phyloP scores from a whole-genome alignment of 2,329 filamentous ascomycete species.

The Neophaeococcomyces aloes region DNA sequence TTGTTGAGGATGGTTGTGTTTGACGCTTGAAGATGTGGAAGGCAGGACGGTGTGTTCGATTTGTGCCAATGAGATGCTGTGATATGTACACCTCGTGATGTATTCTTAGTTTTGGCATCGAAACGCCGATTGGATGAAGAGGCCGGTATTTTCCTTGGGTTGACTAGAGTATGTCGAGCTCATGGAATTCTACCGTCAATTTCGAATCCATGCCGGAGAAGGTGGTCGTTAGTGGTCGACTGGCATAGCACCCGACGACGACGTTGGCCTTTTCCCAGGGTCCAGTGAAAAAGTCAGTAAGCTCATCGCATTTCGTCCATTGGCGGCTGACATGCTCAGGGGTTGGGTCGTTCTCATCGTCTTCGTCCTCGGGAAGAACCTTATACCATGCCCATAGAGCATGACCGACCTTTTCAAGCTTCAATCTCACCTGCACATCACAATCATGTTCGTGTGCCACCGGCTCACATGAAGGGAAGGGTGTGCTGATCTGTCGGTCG shows the following conservation, averaged over 20 bases:
- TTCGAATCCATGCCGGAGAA: no score
- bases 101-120: no score
- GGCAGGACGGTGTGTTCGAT: no score
- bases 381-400: conserved; percentile 50
- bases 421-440: conserved; percentile 43
- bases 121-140: no score
- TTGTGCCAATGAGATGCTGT: no score
- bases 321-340: conserved; percentile 33
- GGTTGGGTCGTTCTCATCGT: neutral
- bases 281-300: conserved; percentile 53
- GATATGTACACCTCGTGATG: no score
- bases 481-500: conserved; percentile 46
- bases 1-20: no score
- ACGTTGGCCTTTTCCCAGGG: conserved; percentile 47
- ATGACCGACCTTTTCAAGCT: conserved; percentile 46
- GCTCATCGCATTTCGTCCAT: conserved; percentile 50
- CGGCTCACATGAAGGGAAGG: conserved; percentile 30
- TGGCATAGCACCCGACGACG: conserved; percentile 49
- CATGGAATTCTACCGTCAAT: no score
- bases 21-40: no score
- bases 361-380: conserved; percentile 26
- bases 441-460: conserved; percentile 21
- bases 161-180: no score
- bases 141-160: no score
- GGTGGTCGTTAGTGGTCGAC: conserved; percentile 30